Evolutionary conservation across 2,329 filamentous ascomycete genomes (phyloP).

Genomic region (Meredithiella fracta): DNA sequence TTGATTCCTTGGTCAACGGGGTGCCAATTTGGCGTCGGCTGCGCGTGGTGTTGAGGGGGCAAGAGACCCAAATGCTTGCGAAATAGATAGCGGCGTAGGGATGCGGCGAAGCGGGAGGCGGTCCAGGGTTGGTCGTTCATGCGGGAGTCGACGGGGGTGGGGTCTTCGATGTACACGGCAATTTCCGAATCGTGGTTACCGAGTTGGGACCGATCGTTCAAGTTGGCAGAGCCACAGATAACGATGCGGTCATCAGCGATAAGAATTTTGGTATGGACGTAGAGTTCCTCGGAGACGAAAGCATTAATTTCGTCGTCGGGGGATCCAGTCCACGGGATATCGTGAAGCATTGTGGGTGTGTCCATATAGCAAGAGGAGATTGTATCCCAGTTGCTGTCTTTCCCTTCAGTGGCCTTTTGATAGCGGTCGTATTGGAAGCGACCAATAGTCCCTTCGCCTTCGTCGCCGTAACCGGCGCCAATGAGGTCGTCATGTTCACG

Average conservation of each 20-base stretch:
- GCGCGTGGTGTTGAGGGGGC: constrained; percentile 53
- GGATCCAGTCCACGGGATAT: constrained; percentile 37
- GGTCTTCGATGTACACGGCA: constrained; percentile 74
- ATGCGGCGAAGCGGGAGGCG: constrained; percentile 61
- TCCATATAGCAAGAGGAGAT: constrained; percentile 75
- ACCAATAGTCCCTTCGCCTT: constrained; percentile 22
- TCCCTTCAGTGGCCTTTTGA: constrained; percentile 41
- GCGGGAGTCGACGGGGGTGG: constrained; percentile 46
- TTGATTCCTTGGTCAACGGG: constrained; percentile 57
- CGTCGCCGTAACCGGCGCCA: constrained; percentile 28
- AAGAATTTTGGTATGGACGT: constrained; percentile 51
- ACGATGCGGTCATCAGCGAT: constrained; percentile 71
- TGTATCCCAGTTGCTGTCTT: constrained; percentile 41
- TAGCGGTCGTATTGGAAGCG: constrained; percentile 47
- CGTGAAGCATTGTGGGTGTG: constrained; percentile 50
- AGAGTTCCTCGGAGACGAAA: constrained; percentile 46
- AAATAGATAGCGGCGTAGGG: constrained; percentile 71
- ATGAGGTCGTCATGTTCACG: constrained; percentile 45
- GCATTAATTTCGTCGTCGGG: constrained; percentile 41
- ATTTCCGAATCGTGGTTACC: constrained; percentile 78
- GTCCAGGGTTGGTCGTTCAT: constrained; percentile 61
- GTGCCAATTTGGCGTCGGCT: constrained; percentile 56
- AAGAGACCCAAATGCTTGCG: constrained; percentile 81
- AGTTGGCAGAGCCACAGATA: constrained; percentile 55
- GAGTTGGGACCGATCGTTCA: constrained; percentile 55